Base-by-base conservation (phyloP, 441 rosid genomes). In the Lepidium campestre region DNA sequence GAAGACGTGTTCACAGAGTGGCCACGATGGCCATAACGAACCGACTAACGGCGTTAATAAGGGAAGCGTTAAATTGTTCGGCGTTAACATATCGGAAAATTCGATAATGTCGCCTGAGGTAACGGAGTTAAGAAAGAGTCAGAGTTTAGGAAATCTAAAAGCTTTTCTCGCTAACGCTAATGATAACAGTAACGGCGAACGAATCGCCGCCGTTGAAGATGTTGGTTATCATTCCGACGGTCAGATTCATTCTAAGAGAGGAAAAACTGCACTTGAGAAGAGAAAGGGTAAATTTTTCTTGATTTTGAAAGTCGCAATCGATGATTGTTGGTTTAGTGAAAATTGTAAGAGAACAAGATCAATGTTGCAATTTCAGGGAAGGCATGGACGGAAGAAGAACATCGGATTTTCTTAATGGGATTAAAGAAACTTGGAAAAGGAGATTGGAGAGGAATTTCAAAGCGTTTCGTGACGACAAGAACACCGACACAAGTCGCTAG, bases 321-420 rank as follows among this genome's bases (percentile, higher is more conserved):
- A 25, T 50, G 1, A 10, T 23, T 3, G 1, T 25, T 12, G 35
- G n/a, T 12, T 42, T 50, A 9, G 4, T 27, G 23, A 18, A 25
- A 70, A 67, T 19, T 4, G 2, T 44, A n/a, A 15, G 10, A 13
- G 4, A 8, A 55, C 20, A 25, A 5, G 4, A 36, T 7, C 46
- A 9, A 48, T 55, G 7, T 42, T 4, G 8, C 6, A 27, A 27
- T 27, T 7, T 41, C 63, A 87, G 97, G 90, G 45, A 80, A 68
- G 60, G 85, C 97, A 10, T 90, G 97, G 97, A 84, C 81, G 1
- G 83, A 76, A 76, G 86, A 85, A 18, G 97, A 90, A 53, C 97
- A 90, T 45, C 32, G 75, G 4, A 49, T 22, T 0, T 90, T 90
- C 53, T 73, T 90, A 45, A 61, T 55, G 0, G 97, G 94, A 0